These are phyloP conservation scores for Neopestalotiopsis sp. DNA, from an alignment of 2,329 filamentous ascomycete species.

Conservation along the genomic window DNA sequence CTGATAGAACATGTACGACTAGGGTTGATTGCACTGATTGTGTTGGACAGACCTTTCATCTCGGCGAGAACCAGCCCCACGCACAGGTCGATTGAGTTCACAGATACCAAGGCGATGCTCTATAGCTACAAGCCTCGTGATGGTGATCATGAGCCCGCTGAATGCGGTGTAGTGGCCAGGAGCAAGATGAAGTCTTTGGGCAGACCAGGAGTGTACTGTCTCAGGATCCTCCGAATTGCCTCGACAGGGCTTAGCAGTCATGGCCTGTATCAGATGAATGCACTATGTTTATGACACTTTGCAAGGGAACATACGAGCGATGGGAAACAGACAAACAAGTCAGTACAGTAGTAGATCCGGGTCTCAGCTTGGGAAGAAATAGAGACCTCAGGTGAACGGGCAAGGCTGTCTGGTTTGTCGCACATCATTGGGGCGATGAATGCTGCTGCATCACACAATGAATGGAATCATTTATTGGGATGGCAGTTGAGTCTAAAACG, in stretches of 20 bases:
- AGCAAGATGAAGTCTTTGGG: too few species aligned
- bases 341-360: background rate
- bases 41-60: background rate
- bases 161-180: background rate
- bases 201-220: too few species aligned
- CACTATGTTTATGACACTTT: too few species aligned
- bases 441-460: background rate
- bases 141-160: too few species aligned
- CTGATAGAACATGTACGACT: background rate
- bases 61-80: background rate
- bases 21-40: background rate
- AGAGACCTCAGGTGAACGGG: background rate
- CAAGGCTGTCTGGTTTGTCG: background rate
- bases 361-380: too few species aligned
- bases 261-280: too few species aligned
- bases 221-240: too few species aligned
- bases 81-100: background rate
- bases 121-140: background rate
- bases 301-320: too few species aligned
- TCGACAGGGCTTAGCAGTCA: too few species aligned
- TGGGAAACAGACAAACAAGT: background rate
- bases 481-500: slow-evolving; percentile 1
- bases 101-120: background rate
- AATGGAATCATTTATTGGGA: too few species aligned
- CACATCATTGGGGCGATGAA: background rate